Evolutionary conservation across 495 filamentous ascomycete genomes (phyloP).

Genomic region (Penicillium odoratum): DNA sequence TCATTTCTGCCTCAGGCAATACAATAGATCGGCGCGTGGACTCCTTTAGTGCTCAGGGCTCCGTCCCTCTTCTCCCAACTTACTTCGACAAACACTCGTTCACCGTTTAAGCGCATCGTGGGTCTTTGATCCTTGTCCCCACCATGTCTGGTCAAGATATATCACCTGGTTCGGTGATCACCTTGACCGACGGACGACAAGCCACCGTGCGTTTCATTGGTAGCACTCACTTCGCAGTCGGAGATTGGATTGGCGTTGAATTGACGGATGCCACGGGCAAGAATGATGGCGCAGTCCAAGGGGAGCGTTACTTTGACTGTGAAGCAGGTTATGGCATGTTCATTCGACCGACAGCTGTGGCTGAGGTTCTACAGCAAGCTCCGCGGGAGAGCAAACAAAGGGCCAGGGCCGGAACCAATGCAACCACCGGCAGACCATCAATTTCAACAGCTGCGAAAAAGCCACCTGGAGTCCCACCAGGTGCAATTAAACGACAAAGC

Average conservation of each 20-base stretch:
- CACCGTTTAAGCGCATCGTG: conserved; percentile 17
- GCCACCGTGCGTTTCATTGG: conserved; percentile 81
- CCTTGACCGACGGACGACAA: conserved; percentile 71
- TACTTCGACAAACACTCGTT: conserved; percentile 20
- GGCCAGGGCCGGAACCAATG: conserved; percentile 27
- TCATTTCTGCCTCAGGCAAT: not conserved
- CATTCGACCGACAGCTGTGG: conserved; percentile 61
- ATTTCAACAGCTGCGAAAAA: conserved; percentile 36
- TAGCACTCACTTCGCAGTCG: conserved; percentile 71
- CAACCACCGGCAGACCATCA: conserved; percentile 33
- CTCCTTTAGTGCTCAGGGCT: conserved; percentile 8
- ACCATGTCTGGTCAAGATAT: conserved; percentile 39
- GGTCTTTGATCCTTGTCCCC: conserved; percentile 14
- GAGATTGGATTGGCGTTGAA: conserved; percentile 90
- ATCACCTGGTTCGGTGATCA: conserved; percentile 58
- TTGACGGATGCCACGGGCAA: conserved; percentile 82
- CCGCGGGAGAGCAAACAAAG: conserved; percentile 42
- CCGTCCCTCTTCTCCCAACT: conserved; percentile 12
- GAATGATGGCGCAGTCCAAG: conserved; percentile 91
- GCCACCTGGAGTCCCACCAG: conserved; percentile 47
- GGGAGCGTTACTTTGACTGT: conserved; percentile 89
- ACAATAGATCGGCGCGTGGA: not conserved
- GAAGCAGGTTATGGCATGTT: conserved; percentile 84
- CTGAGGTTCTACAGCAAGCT: conserved; percentile 60
- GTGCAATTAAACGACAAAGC: conserved; percentile 61